These are phyloP conservation scores for Microcyclosporella mali DNA, from an alignment of 2,329 filamentous ascomycete genomes.

Conservation along the genomic window DNA sequence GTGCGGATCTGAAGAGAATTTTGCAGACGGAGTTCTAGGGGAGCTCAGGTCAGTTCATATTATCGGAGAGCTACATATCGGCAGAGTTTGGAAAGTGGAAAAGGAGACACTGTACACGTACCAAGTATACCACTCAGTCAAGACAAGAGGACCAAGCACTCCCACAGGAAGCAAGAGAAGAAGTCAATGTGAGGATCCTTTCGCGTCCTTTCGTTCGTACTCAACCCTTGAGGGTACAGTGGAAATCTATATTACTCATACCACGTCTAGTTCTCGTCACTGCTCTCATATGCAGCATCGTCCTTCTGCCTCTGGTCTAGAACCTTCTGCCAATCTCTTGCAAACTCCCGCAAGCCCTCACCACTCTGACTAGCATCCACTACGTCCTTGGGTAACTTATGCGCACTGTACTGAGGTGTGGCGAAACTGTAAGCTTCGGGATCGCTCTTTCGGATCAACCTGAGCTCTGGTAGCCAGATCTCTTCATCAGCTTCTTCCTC, in stretches of 20 bases:
- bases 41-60: too few species aligned
- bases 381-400: slow-evolving; percentile 91
- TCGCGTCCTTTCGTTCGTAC: neutral
- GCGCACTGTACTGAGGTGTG: slow-evolving; percentile 83
- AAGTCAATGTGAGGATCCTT: too few species aligned
- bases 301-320: slow-evolving; percentile 38
- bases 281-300: slow-evolving; percentile 25
- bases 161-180: too few species aligned
- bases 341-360: slow-evolving; percentile 67
- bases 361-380: slow-evolving; percentile 59
- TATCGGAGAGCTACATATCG: neutral
- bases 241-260: slow-evolving; percentile 7
- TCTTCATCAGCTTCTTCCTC: slow-evolving; percentile 47
- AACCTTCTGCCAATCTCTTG: slow-evolving; percentile 44
- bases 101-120: neutral
- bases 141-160: too few species aligned
- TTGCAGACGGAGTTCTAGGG: slow-evolving; percentile 48
- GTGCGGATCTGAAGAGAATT: slow-evolving; percentile 64
- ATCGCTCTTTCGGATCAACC: slow-evolving; percentile 76
- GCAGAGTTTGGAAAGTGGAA: neutral
- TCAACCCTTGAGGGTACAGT: neutral
- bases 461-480: slow-evolving; percentile 65
- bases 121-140: neutral
- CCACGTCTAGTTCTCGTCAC: slow-evolving; percentile 22
- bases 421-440: slow-evolving; percentile 83